A percentile compares a stretch with the other conserved stretches of the same genome.
Conservation (phyloP, 306 rosid genomes). For the Begonia fuchsioides region DNA sequence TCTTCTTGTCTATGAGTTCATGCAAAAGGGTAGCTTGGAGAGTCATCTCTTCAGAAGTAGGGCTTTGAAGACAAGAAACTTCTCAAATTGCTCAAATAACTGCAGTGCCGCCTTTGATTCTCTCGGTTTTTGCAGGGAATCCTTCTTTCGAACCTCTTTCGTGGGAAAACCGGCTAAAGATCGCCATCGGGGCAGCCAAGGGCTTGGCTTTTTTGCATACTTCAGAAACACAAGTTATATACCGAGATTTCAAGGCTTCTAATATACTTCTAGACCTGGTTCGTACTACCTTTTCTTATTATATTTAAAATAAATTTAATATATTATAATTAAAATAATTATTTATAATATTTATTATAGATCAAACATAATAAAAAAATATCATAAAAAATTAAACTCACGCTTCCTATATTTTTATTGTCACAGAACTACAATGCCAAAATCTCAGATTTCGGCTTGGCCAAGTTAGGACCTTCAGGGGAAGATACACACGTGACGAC, state of each 20-base stretch:
- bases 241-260: constrained; percentile 86
- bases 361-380: no score
- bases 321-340: no score
- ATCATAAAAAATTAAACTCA: no score
- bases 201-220: constrained; percentile 76
- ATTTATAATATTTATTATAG: no score
- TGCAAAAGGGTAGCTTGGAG: constrained; percentile 87
- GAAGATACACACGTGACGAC: constrained; percentile 78
- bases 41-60: constrained; percentile 78
- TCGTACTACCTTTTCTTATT: constrained; percentile 16
- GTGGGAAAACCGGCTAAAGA: constrained; percentile 60
- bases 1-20: constrained; percentile 84
- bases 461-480: constrained; percentile 66
- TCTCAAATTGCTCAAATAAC: constrained; percentile 3
- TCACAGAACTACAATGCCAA: constrained; percentile 61
- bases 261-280: constrained; percentile 88
- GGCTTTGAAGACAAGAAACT: constrained; percentile 5
- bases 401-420: constrained; percentile 5
- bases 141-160: constrained; percentile 35
- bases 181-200: constrained; percentile 76
- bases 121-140: constrained; percentile 28
- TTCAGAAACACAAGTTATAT: constrained; percentile 57
- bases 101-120: constrained; percentile 1
- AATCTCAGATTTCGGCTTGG: constrained; percentile 81
- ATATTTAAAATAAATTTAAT: no score